Evolutionary conservation across 1,284 basidiomycete species (phyloP), one percentile per base, ranked within the genome.

Genomic region (Mixia osmundae): DNA sequence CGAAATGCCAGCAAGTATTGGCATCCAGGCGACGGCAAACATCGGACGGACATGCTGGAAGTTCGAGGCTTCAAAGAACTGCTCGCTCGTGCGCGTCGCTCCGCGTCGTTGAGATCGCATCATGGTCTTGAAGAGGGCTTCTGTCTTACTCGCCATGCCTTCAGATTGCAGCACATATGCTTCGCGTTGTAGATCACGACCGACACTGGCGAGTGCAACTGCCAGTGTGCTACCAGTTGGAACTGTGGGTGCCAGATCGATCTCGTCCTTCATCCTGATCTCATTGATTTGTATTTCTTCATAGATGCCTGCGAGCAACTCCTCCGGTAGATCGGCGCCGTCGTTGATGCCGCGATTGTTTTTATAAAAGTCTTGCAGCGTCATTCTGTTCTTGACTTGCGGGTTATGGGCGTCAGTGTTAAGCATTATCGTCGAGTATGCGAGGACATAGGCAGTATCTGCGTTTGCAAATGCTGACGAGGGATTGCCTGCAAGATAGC

Each of bases 11-110:
- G 87, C 87, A 12, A 95, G 65, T 57, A 91, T 82, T 2, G 87
- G 72, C 61, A 94, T 91, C 87, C 87, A 95, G 10, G 82, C 83
- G 14, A 91, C 82, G 57, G 94, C 85, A 50, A 95, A 91, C 87
- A 95, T 95, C 26, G 85, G 85, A 23, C 72, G 68, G 40, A 91
- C 85, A 54, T 95, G 87, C 43, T 91, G 71, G 45, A 83, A 79
- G 50, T 91, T 78, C 0, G 82, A 89, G 0, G 87, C 87, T 46
- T 77, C 79, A 60, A 85, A 89, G 60, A 80, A 95, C 44, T 85
- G 76, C 45, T 87, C 79, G 22, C 63, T 68, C 5, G 42, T 42
- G 20, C 31, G 33, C 20, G 36, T 30, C 2, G 72, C 70, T 15
- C 72, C 67, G 49, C 76, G 76, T 14, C 78, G 68, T 54, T 89